Base-by-base conservation (phyloP, 1,139 yeast species). In the Nematodospora anomalae region DNA sequence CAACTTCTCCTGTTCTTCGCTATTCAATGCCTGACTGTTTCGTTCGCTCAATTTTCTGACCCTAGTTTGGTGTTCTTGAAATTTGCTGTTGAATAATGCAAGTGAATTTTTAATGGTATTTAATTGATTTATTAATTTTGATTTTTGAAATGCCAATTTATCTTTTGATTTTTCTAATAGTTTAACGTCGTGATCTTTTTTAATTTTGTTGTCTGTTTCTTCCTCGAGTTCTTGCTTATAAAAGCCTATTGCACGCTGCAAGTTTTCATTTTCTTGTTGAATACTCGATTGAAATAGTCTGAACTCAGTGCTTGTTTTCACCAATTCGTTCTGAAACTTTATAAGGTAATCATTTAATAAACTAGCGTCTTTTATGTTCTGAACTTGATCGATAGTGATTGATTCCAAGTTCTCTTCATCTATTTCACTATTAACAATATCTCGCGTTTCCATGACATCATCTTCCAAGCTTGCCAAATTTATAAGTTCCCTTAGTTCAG, bases 141-240 rank as follows among this genome's bases (percentile, higher is more conserved):
- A 55, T 43, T 67, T 67, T 28, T 56, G 50, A 27, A 50, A 46
- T 30, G 53, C 42, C 11, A 55, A 43, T 14, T 50, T 52, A 41
- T 67, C 72, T 32, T 54, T 55, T 7, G 44, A 39, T 33, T 56
- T 60, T 37, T 67, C 72, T 39, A 65, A 51, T 23, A 58, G 54
- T 43, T 63, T 67, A 9, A 65, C 60, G 40, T 57, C 60, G 35
- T 49, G 49, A 22, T 64, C 70, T 35, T 65, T 58, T 36, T 57
- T 60, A 15, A 57, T 44, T 36, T 58, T 56, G 36, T 42, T 42
- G 31, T 66, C 68, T 5, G 64, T 51, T 38, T 62, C 65, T 25
- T 63, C 64, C 24, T 60, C 62, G 31, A 55, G 53, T 39, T 65
- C 68, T 21, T 45, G 46, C 35, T 56, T 61, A 45, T 49, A 52